Evolutionary conservation across 768 basidiomycete species (phyloP), one percentile per base, ranked within the genome.

Genomic region (Termitomyces sp.): DNA sequence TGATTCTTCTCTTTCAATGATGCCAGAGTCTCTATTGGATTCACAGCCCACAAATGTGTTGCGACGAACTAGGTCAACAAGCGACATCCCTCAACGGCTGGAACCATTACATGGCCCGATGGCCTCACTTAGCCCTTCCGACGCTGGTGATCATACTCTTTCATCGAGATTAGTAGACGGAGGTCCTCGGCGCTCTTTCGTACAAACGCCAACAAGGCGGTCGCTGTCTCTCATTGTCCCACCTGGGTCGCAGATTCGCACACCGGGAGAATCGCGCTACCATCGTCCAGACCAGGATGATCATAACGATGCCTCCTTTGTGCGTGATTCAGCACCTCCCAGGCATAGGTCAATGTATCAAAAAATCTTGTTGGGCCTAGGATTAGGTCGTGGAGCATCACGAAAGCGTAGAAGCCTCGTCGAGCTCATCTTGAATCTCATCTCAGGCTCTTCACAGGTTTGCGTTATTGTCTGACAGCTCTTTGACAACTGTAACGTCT

Each of bases 341-440:
- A 57, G 33, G n/a, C 23, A 7, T 14, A 44, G 41, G n/a, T 9
- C 55, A 47, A 16, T n/a, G 1, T 68, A 70, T 58, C 55, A 51
- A 38, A 71, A 70, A 54, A 30, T 68, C 18, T 69, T 80, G 64
- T 64, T 70, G 4, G 75, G 77, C 61, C 69, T 88, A 44, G 87
- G 87, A 3, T 66, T 83, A 55, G 87, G 87, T 7, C 74, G 77
- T 13, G 72, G 78, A 50, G 84, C 80, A 26, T 74, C 80, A 4
- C 74, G 72, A 59, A 77, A 76, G 6, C 77, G 86, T 47, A 84
- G 80, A 66, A 76, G 81, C 46, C 67, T 86, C 18, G 74, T 86
- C 30, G 79, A 80, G 7, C 64, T 87, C 12, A 69, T 84, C 36
- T 81, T 80, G 72, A 79, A 77, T 50, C 59, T 85, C 9, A 57